phyloP scores from a whole-genome alignment of 2,329 filamentous ascomycete species.

The Colletotrichum kahawae region DNA sequence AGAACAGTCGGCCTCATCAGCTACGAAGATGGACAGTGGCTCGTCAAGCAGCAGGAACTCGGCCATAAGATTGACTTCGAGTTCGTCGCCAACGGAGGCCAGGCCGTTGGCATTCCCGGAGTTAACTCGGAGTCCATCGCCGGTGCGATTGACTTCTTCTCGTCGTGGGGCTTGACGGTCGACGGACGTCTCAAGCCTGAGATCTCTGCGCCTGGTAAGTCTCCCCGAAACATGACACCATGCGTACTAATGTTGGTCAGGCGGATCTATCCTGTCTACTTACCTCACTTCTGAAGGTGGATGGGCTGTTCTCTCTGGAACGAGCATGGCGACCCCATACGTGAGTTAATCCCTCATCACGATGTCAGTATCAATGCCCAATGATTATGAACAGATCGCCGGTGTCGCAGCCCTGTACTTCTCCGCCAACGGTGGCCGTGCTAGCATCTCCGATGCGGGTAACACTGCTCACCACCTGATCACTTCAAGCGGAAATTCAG shows the following conservation, averaged over 20 bases:
- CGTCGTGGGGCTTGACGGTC: slow-evolving; percentile 65
- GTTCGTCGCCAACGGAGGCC: not conserved
- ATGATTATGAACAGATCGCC: slow-evolving; percentile 32
- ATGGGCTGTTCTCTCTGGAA: slow-evolving; percentile 55
- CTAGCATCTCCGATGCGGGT: not conserved
- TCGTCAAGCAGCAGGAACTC: not conserved
- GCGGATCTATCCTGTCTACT: slow-evolving; percentile 62
- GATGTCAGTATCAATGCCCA: not conserved
- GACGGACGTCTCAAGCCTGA: slow-evolving; percentile 63
- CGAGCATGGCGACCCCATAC: slow-evolving; percentile 63
- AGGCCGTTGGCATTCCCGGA: not conserved
- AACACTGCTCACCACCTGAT: not conserved
- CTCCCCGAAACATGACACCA: fast-evolving
- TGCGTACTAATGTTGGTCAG: not conserved
- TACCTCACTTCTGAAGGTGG: slow-evolving; percentile 42
- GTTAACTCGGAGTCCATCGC: not conserved
- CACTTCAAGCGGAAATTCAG: slow-evolving; percentile 1
- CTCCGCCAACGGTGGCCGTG: slow-evolving; percentile 24
- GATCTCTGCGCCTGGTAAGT: slow-evolving; percentile 52
- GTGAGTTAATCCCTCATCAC: not conserved
- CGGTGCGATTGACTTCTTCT: slow-evolving; percentile 44
- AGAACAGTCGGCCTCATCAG: not conserved
- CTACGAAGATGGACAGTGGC: slow-evolving; percentile 11
- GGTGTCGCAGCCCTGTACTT: slow-evolving; percentile 36
- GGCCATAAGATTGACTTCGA: not conserved